These are phyloP conservation scores for Cryptosporidium sp. DNA, from an alignment of 169 alveolate genomes.

Conservation along the genomic window DNA sequence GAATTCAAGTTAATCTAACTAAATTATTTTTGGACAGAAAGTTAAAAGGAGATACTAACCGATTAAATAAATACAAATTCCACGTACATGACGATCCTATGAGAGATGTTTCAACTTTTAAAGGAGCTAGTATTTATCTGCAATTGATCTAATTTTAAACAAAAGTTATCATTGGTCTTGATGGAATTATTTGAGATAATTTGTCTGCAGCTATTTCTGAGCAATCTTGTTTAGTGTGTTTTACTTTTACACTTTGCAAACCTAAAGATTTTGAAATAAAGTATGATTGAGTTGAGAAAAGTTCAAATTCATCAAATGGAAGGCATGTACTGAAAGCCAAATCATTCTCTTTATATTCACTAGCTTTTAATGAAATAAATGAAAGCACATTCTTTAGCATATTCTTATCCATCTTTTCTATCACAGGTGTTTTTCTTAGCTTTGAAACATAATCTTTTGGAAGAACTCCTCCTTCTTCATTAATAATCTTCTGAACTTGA, in stretches of 20 bases:
- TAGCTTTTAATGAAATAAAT: conserved; percentile 52
- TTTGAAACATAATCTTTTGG: conserved; percentile 55
- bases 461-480: conserved; percentile 43
- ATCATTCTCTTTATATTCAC: conserved; percentile 53
- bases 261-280: conserved; percentile 53
- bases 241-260: background rate
- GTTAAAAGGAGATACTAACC: conserved; percentile 40
- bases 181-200: conserved; percentile 57
- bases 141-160: background rate
- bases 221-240: conserved; percentile 24
- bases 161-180: conserved; percentile 54
- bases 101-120: conserved; percentile 37
- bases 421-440: conserved; percentile 48
- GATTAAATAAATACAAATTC: conserved; percentile 54
- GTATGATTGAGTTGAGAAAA: conserved; percentile 27
- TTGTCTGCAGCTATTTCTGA: conserved; percentile 41
- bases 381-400: conserved; percentile 54
- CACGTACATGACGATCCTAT: conserved; percentile 51
- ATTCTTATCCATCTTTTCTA: conserved; percentile 60
- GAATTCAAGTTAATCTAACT: conserved; percentile 49
- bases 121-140: conserved; percentile 60
- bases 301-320: conserved; percentile 62
- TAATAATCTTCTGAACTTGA: conserved; percentile 37
- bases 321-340: conserved; percentile 24
- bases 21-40: conserved; percentile 24